phyloP scores from a whole-genome alignment of 768 basidiomycete species.

The Serendipita sp. region DNA sequence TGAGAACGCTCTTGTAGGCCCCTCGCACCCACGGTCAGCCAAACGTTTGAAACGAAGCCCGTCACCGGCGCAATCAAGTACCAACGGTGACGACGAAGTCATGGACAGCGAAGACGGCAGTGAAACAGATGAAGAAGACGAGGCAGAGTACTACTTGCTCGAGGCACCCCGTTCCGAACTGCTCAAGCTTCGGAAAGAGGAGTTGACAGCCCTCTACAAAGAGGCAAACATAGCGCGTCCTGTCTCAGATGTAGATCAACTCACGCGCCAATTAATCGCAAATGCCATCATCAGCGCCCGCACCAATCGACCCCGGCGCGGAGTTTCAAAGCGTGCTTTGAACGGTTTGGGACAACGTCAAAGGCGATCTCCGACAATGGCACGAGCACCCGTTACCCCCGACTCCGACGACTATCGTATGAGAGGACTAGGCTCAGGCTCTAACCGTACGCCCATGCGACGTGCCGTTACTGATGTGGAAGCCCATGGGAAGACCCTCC shows the following conservation, averaged over 20 bases:
- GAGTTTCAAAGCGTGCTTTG: neutral
- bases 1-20: neutral
- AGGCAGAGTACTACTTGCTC: neutral
- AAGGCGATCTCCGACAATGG: neutral
- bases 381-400: neutral
- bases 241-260: neutral
- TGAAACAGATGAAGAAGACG: neutral
- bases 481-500: neutral
- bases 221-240: neutral
- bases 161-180: neutral
- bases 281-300: neutral
- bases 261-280: neutral
- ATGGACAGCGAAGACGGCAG: neutral
- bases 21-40: neutral
- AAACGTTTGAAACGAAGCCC: neutral
- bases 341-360: neutral
- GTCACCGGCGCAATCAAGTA: neutral
- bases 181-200: neutral
- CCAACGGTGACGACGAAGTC: neutral
- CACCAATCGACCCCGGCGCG: neutral
- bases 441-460: neutral
- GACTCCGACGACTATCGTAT: neutral
- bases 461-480: neutral
- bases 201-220: neutral
- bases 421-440: neutral